Evolutionary conservation across 345 rosid genomes (phyloP), one percentile per base, ranked within the genome.

Genomic region (Psidium friedrichsthalianum): DNA sequence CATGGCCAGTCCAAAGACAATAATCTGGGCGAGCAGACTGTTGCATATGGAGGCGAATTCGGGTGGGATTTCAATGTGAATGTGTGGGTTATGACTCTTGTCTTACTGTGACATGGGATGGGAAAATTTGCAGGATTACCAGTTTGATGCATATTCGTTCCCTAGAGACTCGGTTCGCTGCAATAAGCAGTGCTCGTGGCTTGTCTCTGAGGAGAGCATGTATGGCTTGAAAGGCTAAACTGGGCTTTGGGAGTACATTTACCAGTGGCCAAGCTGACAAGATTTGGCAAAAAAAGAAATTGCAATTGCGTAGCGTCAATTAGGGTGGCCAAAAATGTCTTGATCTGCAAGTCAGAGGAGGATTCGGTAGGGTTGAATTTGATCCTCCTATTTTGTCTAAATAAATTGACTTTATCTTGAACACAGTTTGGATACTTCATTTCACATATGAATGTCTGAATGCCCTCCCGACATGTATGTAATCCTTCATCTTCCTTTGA

Each of bases 1-100:
- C 95, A 92, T n/a, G 92, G 93, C 90, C 91, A 90, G 81, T 93
- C 95, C 57, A 89, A 89, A 86, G 94, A 93, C 74, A 32, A 86
- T 11, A 93, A 93, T 87, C 92, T 93, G 32, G 94, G 95, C 18
- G 83, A 83, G 89, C 91, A 90, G 78, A 87, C 22, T 51, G 90
- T 93, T 12, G 83, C 84, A 1, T 90, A 91, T 5, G 94, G 94
- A 78, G 54, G 82, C 10, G 92, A 91, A 69, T 88, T 88, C 42
- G 91, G 92, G 6, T 93, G 94, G 94, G 92, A 92, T 57, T 93
- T 91, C 88, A 29, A 88, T 0, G 88, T 53, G 69, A 89, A 91
- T 21, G 88, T 51, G 6, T 51, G 78, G 83, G 92, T 93, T 42
- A 90, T 90, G 6, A 92, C 94, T 1, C 86, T 92, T 92, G 69